Conservation (phyloP, 768 basidiomycete species). For the Boletus speciosus region DNA sequence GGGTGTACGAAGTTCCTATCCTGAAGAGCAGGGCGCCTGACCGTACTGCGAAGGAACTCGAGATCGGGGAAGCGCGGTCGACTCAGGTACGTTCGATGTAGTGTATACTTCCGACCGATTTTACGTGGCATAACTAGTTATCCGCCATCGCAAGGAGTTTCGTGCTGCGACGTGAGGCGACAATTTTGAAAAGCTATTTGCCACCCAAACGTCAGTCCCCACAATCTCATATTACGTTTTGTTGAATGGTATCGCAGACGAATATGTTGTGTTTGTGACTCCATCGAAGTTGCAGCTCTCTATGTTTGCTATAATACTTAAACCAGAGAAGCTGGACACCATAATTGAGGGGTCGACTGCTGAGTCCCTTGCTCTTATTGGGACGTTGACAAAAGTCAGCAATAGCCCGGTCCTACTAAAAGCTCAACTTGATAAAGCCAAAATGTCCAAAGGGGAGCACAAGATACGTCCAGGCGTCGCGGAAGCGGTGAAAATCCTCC, state of each 20-base stretch:
- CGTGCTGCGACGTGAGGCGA: slow-evolving; percentile 85
- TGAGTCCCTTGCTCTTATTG: slow-evolving; percentile 77
- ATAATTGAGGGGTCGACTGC: slow-evolving; percentile 70
- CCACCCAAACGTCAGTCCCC: slow-evolving; percentile 80
- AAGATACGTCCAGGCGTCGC: slow-evolving; percentile 48
- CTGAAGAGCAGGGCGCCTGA: slow-evolving; percentile 79
- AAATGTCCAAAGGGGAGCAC: slow-evolving; percentile 37
- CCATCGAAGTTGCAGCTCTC: slow-evolving; percentile 81
- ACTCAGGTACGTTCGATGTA: slow-evolving; percentile 52
- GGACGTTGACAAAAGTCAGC: slow-evolving; percentile 82
- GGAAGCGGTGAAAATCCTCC: slow-evolving; percentile 62
- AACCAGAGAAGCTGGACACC: slow-evolving; percentile 63
- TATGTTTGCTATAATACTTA: slow-evolving; percentile 75
- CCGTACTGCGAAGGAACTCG: slow-evolving; percentile 65
- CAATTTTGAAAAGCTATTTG: slow-evolving; percentile 74
- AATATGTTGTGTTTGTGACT: slow-evolving; percentile 96
- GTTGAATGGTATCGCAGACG: slow-evolving; percentile 50
- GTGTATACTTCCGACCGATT: background rate
- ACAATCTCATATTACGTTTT: background rate
- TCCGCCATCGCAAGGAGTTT: slow-evolving; percentile 77
- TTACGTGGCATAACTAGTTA: slow-evolving; percentile 44
- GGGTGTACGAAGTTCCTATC: slow-evolving; percentile 86
- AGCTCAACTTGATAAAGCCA: slow-evolving; percentile 66
- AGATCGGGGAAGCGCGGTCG: slow-evolving; percentile 73
- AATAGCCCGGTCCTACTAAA: slow-evolving; percentile 88